phyloP scores from a whole-genome alignment of 2,329 filamentous ascomycete genomes.

The Cryphonectria naterciae region DNA sequence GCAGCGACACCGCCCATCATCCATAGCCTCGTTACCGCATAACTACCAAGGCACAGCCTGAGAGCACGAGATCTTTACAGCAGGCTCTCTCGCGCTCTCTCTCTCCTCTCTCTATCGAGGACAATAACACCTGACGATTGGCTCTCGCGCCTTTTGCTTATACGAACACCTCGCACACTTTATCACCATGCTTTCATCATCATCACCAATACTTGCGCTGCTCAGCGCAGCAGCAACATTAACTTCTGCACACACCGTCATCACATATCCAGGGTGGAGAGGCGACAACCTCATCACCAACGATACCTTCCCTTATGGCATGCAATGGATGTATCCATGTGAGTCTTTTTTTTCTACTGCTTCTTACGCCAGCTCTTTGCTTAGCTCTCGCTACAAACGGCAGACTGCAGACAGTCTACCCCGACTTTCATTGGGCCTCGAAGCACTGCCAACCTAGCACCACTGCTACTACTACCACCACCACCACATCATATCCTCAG shows the following conservation, averaged over 20 bases:
- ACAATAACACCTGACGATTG: neutral
- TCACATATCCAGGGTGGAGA: constrained; percentile 85
- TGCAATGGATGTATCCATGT: constrained; percentile 98
- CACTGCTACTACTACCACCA: too few species aligned
- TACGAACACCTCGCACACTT: constrained; percentile 14
- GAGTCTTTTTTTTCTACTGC: constrained; percentile 49
- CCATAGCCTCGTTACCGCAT: neutral
- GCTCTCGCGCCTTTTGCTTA: neutral
- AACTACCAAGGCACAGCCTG: neutral
- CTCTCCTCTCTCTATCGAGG: neutral
- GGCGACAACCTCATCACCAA: constrained; percentile 85
- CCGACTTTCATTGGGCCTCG: too few species aligned
- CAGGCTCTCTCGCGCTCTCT: neutral
- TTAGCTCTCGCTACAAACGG: neutral
- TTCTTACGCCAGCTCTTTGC: too few species aligned
- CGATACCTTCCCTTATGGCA: constrained; percentile 80
- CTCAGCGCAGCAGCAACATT: constrained; percentile 51
- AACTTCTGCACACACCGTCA: constrained; percentile 74
- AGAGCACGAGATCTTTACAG: neutral
- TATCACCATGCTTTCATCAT: constrained; percentile 50
- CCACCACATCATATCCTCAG: neutral
- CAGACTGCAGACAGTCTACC: too few species aligned
- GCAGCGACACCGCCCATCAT: neutral
- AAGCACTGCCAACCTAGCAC: neutral
- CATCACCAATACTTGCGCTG: constrained; percentile 47